Evolutionary conservation across 2,329 filamentous ascomycete genomes (phyloP), one percentile per base, ranked within the genome.

Genomic region (Albifimbria verrucaria): DNA sequence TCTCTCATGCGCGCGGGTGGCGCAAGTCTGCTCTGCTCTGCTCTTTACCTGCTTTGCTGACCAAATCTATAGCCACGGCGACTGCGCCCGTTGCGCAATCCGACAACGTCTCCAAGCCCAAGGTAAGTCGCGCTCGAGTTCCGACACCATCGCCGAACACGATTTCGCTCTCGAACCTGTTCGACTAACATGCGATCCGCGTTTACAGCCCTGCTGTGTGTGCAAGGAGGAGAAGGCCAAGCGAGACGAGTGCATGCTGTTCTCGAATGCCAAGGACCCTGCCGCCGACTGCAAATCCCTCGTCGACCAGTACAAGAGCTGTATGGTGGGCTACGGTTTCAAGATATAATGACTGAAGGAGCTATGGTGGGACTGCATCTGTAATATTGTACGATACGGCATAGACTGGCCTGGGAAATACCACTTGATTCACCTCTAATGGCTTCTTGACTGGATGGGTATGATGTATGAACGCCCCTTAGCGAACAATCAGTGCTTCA

Each of bases 221-320:
- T 99, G 94, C 84, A 97, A 92, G 69, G 85, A 94, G 44, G 92
- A 99, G 73, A 99, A 99, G 74, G 80, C 90, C 39, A 82, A 82
- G 62, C 90, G 94, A 58, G 94, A 99, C 76, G 92, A 99, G 75
- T 99, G 94, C 80, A 97, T 99, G 93, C 89, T 99, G 52, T 97
- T 97, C 78, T 96, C 91, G 52, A 92, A 84, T 57, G 81, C 89
- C 56, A 81, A 87, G 66, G 88, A 97, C 68, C 90, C 94, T 39
- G 83, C 90, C 64, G 81, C 84, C 66, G 92, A 95, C 65, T 99
- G 94, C 80, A 82, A 86, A 72, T 82, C 86, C 49, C 81, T 90
- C 57, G 89, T 99, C 58, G 84, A 90, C 24, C 86, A 90, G 68
- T 99, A 99, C 77, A 87, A 86, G 75, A 85, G 75, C 62, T 99